Evolutionary conservation across 2,329 filamentous ascomycete genomes (phyloP).

Genomic region (Fusarium hostae): DNA sequence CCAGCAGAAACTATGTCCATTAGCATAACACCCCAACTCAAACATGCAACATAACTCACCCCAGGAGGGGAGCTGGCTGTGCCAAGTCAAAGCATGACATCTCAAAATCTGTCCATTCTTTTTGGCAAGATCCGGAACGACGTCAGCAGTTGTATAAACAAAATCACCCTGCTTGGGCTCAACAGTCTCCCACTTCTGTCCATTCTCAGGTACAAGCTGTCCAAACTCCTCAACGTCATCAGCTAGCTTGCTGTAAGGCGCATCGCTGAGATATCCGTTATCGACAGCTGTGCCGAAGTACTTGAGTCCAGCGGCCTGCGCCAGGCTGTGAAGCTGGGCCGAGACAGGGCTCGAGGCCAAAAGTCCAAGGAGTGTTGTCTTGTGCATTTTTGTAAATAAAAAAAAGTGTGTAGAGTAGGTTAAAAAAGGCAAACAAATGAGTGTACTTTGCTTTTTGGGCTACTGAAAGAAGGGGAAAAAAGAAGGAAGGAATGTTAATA

Average conservation of each 20-base stretch:
- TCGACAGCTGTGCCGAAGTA: slow-evolving; percentile 76
- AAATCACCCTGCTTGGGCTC: slow-evolving; percentile 68
- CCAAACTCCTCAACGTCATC: slow-evolving; percentile 69
- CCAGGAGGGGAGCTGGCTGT: slow-evolving; percentile 51
- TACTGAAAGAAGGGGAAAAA: slow-evolving; percentile 7
- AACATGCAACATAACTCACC: slow-evolving; percentile 11
- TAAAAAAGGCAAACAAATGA: slow-evolving; percentile 13
- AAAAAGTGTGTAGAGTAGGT: slow-evolving; percentile 7
- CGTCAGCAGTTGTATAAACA: slow-evolving; percentile 67
- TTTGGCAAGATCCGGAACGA: slow-evolving; percentile 60
- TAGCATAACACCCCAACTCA: background rate
- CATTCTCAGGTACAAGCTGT: slow-evolving; percentile 72
- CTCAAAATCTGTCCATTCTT: slow-evolving; percentile 64
- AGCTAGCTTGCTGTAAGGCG: slow-evolving; percentile 65
- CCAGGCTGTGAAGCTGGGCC: slow-evolving; percentile 61
- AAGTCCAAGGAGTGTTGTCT: slow-evolving; percentile 38
- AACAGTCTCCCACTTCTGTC: slow-evolving; percentile 71
- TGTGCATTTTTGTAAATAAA: slow-evolving; percentile 34
- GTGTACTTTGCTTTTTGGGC: slow-evolving; percentile 8
- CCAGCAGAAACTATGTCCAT: slow-evolving; percentile 35
- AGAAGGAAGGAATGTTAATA: slow-evolving; percentile 9
- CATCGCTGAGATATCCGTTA: slow-evolving; percentile 65
- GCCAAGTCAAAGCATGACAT: slow-evolving; percentile 70
- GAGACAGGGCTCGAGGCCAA: slow-evolving; percentile 43
- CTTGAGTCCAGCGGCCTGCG: slow-evolving; percentile 64